Base-by-base conservation (phyloP, 2,329 filamentous ascomycete species). In the Emmonsiellopsis sp. region DNA sequence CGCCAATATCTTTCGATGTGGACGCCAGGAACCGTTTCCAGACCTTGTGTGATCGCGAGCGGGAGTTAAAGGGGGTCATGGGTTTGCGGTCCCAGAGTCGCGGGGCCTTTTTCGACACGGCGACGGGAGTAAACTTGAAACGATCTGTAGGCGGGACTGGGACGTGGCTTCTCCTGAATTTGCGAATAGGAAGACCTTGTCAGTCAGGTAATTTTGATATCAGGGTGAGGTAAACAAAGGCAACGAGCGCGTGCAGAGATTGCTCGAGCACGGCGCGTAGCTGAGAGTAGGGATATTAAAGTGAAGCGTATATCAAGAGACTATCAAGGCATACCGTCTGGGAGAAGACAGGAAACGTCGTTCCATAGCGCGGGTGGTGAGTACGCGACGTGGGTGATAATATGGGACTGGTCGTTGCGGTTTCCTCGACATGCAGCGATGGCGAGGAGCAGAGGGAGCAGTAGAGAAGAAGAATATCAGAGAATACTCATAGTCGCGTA, bases 21-120 rank as follows among this genome's bases (percentile, higher is more conserved):
- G 61, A 70, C 3, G 66, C 61, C 31, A 64, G 64, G 54, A 74
- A 67, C 47, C 73, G 68, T 58, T 75, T 76, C 73, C 73, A 76
- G 52, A 76, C 64, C 53, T 73, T 76, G 48, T 70, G 70, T 40
- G 71, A 64, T 41, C 70, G 71, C 41, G 68, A 64, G 9, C 70
- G 69, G 11, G 67, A 59, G 38, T 65, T 57, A 48, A 71, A 69
- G 3, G 73, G 67, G 5, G 69, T 73, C 3, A 72, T 68, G 15
- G 72, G 72, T 53, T 70, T 70, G 54, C 73, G 72, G 53, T 75
- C 73, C 73, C 73, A 75, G 54, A 70, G 59, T 53, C 69, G 71
- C 32, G 71, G 70, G 37, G 63, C 55, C 34, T 63, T 61, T 45
- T 61, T 65, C n/a, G 37, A 40, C 34, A 62, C 61, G 47, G 70